Evolutionary conservation across 768 basidiomycete genomes (phyloP), one percentile per base, ranked within the genome.

Genomic region (Leucosporidium yakuticum): DNA sequence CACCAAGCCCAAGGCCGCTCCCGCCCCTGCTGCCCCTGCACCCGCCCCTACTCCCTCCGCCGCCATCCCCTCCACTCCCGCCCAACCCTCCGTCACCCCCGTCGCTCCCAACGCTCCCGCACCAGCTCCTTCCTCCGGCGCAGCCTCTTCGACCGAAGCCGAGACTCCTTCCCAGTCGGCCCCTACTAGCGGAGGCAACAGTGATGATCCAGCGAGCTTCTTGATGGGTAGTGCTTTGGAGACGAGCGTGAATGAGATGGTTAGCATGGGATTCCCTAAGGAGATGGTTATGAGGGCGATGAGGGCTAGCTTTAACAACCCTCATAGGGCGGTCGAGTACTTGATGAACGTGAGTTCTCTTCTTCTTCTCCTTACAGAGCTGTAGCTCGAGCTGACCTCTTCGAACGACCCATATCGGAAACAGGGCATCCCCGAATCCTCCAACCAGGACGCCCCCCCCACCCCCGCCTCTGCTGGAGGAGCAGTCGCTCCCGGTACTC

Each of bases 291-390:
- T 86, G 75, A 84, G 87, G 21, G 93, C 94, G 5, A 77, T 99
- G 77, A 83, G 91, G 67, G 96, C 94, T 32, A 93, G 90, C 77
- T 99, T 84, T 81, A 99, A 99, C 80, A 98, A 99, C 80, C 90
- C 96, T 12, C 93, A 98, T 74, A 85, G 96, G 36, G 96, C 96
- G 11, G 95, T 92, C n/a, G 96, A 99, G 78, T 99, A 99, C 79
- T 81, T 99, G 64, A 88, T 98, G 85, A 95, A 77, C 68, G 95
- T 72, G 25, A 53, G 71, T 57, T 61, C 19, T 29, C 58, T 72
- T 57, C 50, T 56, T 51, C 54, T 51, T 51, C 27, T 56, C 47
- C 59, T 64, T 63, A 60, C n/a, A 44, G 49, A 60, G 61, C 21
- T 74, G 62, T 72, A 69, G 65, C 64, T 64, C 32, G 29, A 27